Percentiles rank a stretch among this genome's conserved stretches.
These are phyloP conservation scores for Lactarius sanguifluus DNA, from an alignment of 768 basidiomycete genomes.

Conservation along the genomic window DNA sequence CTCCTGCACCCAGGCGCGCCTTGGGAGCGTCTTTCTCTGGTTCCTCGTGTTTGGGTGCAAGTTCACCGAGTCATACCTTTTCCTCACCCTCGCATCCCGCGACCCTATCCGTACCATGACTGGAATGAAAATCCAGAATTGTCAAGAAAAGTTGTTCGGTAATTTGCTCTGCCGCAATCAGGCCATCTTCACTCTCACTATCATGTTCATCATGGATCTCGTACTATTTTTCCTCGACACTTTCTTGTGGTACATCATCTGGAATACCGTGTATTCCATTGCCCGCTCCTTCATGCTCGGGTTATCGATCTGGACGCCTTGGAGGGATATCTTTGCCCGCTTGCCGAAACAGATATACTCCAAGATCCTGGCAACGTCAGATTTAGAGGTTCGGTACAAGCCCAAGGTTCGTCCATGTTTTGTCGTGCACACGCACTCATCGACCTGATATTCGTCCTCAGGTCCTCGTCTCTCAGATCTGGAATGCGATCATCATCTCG, in stretches of 20 bases:
- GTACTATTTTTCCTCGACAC: constrained; percentile 98
- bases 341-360: constrained; percentile 96
- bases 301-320: constrained; percentile 98
- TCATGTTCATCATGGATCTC: constrained; percentile 99
- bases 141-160: constrained; percentile 85
- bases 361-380: constrained; percentile 88
- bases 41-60: constrained; percentile 94
- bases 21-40: constrained; percentile 84
- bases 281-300: constrained; percentile 86
- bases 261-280: constrained; percentile 95
- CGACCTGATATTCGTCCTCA: constrained; percentile 34
- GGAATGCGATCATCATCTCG: constrained; percentile 99
- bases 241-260: constrained; percentile 99
- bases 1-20: constrained; percentile 60
- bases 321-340: constrained; percentile 95
- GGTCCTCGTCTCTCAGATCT: constrained; percentile 98
- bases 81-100: constrained; percentile 91
- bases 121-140: constrained; percentile 92
- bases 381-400: constrained; percentile 99
- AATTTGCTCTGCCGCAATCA: constrained; percentile 85
- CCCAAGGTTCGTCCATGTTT: constrained; percentile 71
- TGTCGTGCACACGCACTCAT: too few relatives aligned
- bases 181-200: constrained; percentile 89
- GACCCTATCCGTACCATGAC: constrained; percentile 95
- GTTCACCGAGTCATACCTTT: constrained; percentile 96